phyloP scores from a whole-genome alignment of 495 filamentous ascomycete genomes.

The Xylaria palmicola region DNA sequence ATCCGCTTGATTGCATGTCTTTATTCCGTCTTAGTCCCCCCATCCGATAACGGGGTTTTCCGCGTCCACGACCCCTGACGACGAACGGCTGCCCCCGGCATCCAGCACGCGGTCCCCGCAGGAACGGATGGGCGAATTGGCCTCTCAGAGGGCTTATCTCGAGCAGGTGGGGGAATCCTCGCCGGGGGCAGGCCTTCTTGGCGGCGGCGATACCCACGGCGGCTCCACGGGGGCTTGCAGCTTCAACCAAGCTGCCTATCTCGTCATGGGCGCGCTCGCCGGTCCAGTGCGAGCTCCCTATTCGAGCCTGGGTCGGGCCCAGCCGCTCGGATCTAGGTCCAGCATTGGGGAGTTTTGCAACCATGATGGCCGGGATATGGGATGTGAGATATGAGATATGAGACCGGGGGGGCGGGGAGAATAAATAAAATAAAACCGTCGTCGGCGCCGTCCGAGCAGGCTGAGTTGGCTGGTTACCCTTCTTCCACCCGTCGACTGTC shows the following conservation, averaged over 20 bases:
- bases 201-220: neutral
- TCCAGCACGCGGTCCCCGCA: neutral
- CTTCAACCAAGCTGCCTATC: conserved; percentile 4
- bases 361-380: no score
- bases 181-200: neutral
- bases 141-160: conserved; percentile 16
- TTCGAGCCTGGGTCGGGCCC: conserved; percentile 3
- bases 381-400: no score
- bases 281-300: conserved; percentile 7
- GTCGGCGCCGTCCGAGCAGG: neutral
- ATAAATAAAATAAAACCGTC: conserved; percentile 4
- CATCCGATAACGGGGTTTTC: neutral
- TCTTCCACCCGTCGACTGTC: neutral
- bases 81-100: neutral
- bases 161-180: conserved; percentile 1
- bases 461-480: neutral
- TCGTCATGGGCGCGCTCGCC: neutral
- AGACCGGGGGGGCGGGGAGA: neutral
- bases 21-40: no score
- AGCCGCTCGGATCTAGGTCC: conserved; percentile 12
- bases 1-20: no score
- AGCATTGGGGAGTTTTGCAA: conserved; percentile 3
- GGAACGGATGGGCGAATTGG: neutral
- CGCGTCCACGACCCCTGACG: neutral
- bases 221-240: neutral